These are phyloP conservation scores for Coemansia sp. DNA, from an alignment of 192 early-diverging fungal genomes.

Conservation along the genomic window DNA sequence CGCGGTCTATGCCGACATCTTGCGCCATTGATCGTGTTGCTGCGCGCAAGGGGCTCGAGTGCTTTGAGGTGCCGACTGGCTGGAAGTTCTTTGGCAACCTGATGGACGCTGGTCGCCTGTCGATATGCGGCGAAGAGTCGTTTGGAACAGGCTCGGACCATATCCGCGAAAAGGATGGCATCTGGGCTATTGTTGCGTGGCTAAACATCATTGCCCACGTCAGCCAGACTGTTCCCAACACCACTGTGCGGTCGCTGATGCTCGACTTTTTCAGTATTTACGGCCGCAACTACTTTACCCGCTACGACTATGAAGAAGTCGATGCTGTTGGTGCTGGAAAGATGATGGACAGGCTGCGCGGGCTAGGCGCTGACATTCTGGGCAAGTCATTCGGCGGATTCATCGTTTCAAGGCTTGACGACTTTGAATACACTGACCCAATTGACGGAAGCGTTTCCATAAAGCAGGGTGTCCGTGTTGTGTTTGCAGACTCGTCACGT, in stretches of 20 bases:
- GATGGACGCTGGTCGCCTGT: constrained; percentile 92
- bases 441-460: constrained; percentile 82
- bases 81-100: constrained; percentile 99
- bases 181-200: constrained; percentile 98
- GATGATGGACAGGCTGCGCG: constrained; percentile 76
- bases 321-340: constrained; percentile 71
- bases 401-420: constrained; percentile 64
- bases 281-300: constrained; percentile 94
- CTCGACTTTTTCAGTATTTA: constrained; percentile 76
- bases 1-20: constrained; percentile 95
- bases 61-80: constrained; percentile 91
- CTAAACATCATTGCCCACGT: constrained; percentile 86
- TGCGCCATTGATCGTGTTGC: constrained; percentile 90
- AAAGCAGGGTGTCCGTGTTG: constrained; percentile 87
- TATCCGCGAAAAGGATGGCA: constrained; percentile 98
- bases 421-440: constrained; percentile 95
- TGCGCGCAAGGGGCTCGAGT: constrained; percentile 69
- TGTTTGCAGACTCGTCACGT: constrained; percentile 90
- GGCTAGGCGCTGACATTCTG: constrained; percentile 51
- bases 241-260: constrained; percentile 77
- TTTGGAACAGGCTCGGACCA: constrained; percentile 99
- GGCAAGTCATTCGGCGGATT: constrained; percentile 64
- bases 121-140: constrained; percentile 96
- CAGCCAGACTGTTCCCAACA: constrained; percentile 54
- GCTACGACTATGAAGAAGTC: constrained; percentile 98